These are phyloP conservation scores for Parafenestella ontariensis DNA, from an alignment of 2,329 filamentous ascomycete species.

Conservation along the genomic window DNA sequence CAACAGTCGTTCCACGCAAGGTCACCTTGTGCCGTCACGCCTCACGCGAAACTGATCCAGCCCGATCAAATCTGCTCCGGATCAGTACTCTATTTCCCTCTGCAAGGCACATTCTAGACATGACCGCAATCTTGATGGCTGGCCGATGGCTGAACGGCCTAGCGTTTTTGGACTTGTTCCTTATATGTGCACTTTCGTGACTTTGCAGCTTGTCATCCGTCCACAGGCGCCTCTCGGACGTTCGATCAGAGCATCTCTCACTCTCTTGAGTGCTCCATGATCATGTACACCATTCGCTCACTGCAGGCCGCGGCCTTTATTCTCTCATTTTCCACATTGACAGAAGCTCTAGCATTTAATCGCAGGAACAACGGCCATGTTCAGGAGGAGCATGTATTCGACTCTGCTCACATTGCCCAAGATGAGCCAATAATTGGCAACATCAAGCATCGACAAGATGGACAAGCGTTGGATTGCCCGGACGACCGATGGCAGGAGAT, in stretches of 20 bases:
- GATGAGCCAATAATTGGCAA: conserved; percentile 5
- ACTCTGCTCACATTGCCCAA: not conserved
- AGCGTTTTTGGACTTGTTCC: conserved; percentile 12
- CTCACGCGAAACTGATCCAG: conserved; percentile 37
- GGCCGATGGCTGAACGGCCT: conserved; percentile 23
- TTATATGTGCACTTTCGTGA: conserved; percentile 38
- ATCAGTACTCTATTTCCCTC: conserved; percentile 38
- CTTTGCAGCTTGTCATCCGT: conserved; percentile 20
- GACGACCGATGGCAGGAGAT: conserved; percentile 24
- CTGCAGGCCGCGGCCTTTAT: conserved; percentile 39
- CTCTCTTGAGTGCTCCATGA: conserved; percentile 45
- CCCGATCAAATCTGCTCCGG: conserved; percentile 24
- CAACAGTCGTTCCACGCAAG: conserved; percentile 35
- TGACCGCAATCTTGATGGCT: conserved; percentile 38
- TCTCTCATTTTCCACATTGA: conserved; percentile 35
- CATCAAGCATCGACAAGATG: conserved; percentile 25
- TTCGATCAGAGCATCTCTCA: conserved; percentile 39
- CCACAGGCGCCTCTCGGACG: conserved; percentile 23
- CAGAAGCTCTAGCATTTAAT: conserved; percentile 27
- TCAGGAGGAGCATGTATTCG: conserved; percentile 4
- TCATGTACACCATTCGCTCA: conserved; percentile 44
- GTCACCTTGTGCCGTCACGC: conserved; percentile 29
- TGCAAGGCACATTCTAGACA: conserved; percentile 47
- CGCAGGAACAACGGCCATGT: conserved; percentile 11
- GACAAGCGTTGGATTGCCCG: conserved; percentile 20